Conservation (phyloP, 2,329 filamentous ascomycete species). For the Aspergillus sp. region DNA sequence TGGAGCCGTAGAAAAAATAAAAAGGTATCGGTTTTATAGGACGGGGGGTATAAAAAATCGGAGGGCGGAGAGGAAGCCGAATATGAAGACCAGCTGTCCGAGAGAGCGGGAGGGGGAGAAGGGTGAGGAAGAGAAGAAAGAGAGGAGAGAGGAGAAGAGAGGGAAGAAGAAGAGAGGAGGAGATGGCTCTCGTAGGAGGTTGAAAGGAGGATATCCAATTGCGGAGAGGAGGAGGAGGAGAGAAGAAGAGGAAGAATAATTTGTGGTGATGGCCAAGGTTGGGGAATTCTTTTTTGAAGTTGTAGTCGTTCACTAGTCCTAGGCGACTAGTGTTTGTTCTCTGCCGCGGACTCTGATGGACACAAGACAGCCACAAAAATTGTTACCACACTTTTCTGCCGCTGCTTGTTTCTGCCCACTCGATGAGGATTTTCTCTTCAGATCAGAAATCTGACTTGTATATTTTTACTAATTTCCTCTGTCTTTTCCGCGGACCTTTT, state of each 20-base stretch:
- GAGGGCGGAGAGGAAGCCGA: background rate
- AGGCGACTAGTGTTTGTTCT: too few species aligned
- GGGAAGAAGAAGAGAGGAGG: slow-evolving; percentile 4
- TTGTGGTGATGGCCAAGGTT: slow-evolving; percentile 3
- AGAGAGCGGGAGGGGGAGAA: slow-evolving; percentile 6
- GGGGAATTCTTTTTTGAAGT: slow-evolving; percentile 5
- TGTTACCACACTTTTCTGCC: too few species aligned
- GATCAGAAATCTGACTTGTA: too few species aligned
- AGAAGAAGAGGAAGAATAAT: slow-evolving; percentile 4
- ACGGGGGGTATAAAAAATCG: background rate
- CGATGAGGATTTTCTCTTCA: too few species aligned
- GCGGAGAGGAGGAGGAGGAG: background rate
- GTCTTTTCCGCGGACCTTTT: background rate
- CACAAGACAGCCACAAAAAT: too few species aligned
- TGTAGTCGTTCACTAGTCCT: too few species aligned
- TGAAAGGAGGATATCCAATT: slow-evolving; percentile 2
- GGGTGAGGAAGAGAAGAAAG: slow-evolving; percentile 6
- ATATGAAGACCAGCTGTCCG: background rate
- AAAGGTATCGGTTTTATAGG: background rate
- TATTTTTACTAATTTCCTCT: too few species aligned
- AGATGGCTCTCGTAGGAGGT: slow-evolving; percentile 2
- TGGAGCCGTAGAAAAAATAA: slow-evolving; percentile 19
- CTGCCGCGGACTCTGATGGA: too few species aligned
- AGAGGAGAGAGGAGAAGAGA: slow-evolving; percentile 2
- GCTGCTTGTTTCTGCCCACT: too few species aligned